Percentiles rank a stretch among this genome's conserved stretches.
Conservation (phyloP, 305 asterid genomes). For the Striga hermonthica region DNA sequence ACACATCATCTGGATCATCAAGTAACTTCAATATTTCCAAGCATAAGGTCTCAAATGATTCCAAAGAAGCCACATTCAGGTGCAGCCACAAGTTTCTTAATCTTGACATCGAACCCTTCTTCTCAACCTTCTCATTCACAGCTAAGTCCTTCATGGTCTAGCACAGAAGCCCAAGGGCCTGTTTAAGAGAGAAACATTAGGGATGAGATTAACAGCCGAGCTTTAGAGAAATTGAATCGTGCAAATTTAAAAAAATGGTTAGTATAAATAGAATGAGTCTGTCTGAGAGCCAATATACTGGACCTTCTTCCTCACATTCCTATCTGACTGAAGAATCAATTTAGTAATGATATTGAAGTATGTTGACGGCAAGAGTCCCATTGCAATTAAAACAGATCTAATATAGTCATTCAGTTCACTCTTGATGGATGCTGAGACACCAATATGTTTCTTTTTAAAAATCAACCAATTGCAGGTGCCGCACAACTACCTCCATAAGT, state of each 20-base stretch:
- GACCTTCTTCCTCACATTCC: slow-evolving; percentile 70
- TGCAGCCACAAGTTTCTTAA: slow-evolving; percentile 58
- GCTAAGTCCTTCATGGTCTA: slow-evolving; percentile 64
- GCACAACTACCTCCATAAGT: slow-evolving; percentile 73
- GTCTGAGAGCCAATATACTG: slow-evolving; percentile 23
- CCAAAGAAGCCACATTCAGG: slow-evolving; percentile 48
- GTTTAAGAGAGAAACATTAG: slow-evolving; percentile 30
- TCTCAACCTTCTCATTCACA: slow-evolving; percentile 39
- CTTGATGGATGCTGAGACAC: slow-evolving; percentile 50
- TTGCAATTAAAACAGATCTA: slow-evolving; percentile 48
- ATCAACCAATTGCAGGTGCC: slow-evolving; percentile 55
- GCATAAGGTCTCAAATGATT: slow-evolving; percentile 53
- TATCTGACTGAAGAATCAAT: slow-evolving; percentile 59
- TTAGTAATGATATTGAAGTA: slow-evolving; percentile 60
- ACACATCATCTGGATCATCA: slow-evolving; percentile 46
- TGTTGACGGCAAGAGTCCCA: slow-evolving; percentile 55
- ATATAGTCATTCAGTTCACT: slow-evolving; percentile 65
- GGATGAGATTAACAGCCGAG: slow-evolving; percentile 9
- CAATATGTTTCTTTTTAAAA: slow-evolving; percentile 44
- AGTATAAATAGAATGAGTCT: neutral
- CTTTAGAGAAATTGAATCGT: slow-evolving; percentile 11
- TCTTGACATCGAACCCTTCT: slow-evolving; percentile 45
- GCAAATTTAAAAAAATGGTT: neutral
- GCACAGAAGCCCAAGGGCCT: slow-evolving; percentile 84
- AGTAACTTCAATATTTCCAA: slow-evolving; percentile 53